A percentile compares a stretch with the other conserved stretches of the same genome.
Conservation (phyloP, 2,329 filamentous ascomycete genomes). For the Xylaria sp. region DNA sequence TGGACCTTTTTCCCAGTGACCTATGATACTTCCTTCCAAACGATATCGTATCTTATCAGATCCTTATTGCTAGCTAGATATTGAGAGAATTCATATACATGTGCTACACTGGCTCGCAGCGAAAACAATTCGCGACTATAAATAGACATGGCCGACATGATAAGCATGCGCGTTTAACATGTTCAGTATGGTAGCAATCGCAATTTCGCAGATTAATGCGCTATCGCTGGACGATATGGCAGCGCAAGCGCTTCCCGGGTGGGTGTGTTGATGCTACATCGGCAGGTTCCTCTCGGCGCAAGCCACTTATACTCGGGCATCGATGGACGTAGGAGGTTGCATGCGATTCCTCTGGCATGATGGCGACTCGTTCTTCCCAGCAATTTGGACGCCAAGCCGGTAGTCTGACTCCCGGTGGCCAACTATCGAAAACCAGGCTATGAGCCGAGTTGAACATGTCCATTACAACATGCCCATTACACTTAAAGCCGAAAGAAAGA, state of each 20-base stretch:
- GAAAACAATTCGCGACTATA: not conserved
- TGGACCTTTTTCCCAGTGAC: not conserved
- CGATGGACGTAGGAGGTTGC: not conserved
- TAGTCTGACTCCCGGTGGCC: not conserved
- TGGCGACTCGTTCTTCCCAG: not conserved
- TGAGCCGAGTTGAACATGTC: not conserved
- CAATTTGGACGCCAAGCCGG: slow-evolving; percentile 14
- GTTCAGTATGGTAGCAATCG: slow-evolving; percentile 19
- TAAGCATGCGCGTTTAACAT: not conserved
- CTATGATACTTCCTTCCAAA: not conserved
- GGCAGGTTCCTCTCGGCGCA: slow-evolving; percentile 20
- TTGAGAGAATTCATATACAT: not conserved
- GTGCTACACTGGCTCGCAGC: not conserved
- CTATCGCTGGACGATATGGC: slow-evolving; percentile 9
- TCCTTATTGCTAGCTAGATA: not conserved
- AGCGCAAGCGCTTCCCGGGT: slow-evolving; percentile 15
- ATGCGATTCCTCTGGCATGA: not conserved
- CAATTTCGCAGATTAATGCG: slow-evolving; percentile 29
- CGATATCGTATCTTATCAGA: not conserved
- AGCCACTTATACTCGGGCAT: slow-evolving; percentile 15
- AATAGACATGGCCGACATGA: not conserved
- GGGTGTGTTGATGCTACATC: slow-evolving; percentile 27
- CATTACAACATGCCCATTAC: no score
- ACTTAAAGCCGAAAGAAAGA: not conserved
- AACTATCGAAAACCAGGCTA: not conserved